Conservation (phyloP, 805 yeast genomes). For the Wickerhamiella azymoides region DNA sequence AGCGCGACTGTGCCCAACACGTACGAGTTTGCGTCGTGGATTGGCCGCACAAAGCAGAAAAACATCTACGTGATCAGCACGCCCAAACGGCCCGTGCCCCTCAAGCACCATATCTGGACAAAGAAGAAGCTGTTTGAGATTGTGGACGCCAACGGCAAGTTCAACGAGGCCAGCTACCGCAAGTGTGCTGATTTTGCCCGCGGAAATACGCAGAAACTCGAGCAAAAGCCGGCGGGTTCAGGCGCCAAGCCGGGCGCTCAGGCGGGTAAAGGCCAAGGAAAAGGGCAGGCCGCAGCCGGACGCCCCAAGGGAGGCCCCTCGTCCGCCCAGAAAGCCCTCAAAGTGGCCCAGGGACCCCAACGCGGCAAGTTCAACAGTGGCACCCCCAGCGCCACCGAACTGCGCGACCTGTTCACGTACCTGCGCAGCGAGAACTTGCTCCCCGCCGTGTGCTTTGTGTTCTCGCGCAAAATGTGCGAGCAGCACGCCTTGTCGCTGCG, state of each 20-base stretch:
- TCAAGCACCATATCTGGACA: constrained; percentile 78
- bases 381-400: constrained; percentile 66
- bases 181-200: constrained; percentile 1
- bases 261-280: constrained; percentile 20
- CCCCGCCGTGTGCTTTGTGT: constrained; percentile 89
- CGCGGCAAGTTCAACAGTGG: constrained; percentile 34
- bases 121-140: constrained; percentile 58
- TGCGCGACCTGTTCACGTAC: constrained; percentile 60
- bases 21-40: constrained; percentile 95
- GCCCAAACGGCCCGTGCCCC: constrained; percentile 90
- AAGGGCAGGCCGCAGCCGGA: constrained; percentile 10
- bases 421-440: constrained; percentile 54
- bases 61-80: constrained; percentile 94
- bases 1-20: constrained; percentile 99
- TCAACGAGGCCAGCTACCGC: constrained; percentile 45
- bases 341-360: constrained; percentile 23
- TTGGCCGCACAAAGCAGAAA: constrained; percentile 90
- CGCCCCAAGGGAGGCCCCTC: constrained; percentile 20
- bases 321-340: constrained; percentile 13
- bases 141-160: constrained; percentile 59
- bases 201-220: constrained; percentile 14
- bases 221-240: not conserved
- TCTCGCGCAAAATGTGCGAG: constrained; percentile 86
- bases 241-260: not conserved
- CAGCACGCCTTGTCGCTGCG: constrained; percentile 72